A percentile compares a stretch with the other conserved stretches of the same genome.
Conservation (phyloP, 1,139 yeast genomes). For the Nakaseomyces bracarensis region DNA sequence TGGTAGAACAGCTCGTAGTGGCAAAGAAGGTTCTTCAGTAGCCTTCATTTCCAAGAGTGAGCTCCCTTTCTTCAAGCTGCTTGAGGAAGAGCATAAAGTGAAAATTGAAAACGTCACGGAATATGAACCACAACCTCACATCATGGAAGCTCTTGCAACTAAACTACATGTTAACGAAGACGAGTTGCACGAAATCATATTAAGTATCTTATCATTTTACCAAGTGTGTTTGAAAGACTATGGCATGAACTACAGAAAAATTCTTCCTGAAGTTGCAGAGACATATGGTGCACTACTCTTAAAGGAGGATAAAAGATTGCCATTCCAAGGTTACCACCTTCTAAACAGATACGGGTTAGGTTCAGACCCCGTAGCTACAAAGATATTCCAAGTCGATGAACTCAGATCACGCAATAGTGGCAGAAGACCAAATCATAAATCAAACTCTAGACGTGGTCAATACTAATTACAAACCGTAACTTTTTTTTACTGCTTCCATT, state of each 20-base stretch:
- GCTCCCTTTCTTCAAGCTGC: constrained; percentile 38
- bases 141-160: constrained; percentile 22
- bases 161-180: constrained; percentile 25
- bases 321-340: constrained; percentile 18
- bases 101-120: constrained; percentile 38
- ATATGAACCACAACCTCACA: constrained; percentile 28
- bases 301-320: constrained; percentile 15
- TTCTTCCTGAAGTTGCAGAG: constrained; percentile 20
- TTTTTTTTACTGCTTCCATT: not conserved
- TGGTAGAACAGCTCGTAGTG: constrained; percentile 96
- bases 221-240: constrained; percentile 22
- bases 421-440: constrained; percentile 1
- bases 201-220: constrained; percentile 25
- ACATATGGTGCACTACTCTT: constrained; percentile 21
- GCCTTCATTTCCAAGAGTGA: constrained; percentile 46
- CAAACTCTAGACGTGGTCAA: not conserved
- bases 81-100: constrained; percentile 43
- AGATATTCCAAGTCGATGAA: constrained; percentile 16
- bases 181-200: constrained; percentile 18
- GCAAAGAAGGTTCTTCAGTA: constrained; percentile 62
- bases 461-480: not conserved
- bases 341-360: constrained; percentile 18
- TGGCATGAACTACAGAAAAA: constrained; percentile 15
- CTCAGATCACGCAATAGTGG: not conserved
- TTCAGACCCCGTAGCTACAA: constrained; percentile 15